Percentiles rank a stretch among this genome's conserved stretches.
These are phyloP conservation scores for Clonostachys rhizophaga DNA, from an alignment of 2,329 filamentous ascomycete genomes.

Conservation along the genomic window DNA sequence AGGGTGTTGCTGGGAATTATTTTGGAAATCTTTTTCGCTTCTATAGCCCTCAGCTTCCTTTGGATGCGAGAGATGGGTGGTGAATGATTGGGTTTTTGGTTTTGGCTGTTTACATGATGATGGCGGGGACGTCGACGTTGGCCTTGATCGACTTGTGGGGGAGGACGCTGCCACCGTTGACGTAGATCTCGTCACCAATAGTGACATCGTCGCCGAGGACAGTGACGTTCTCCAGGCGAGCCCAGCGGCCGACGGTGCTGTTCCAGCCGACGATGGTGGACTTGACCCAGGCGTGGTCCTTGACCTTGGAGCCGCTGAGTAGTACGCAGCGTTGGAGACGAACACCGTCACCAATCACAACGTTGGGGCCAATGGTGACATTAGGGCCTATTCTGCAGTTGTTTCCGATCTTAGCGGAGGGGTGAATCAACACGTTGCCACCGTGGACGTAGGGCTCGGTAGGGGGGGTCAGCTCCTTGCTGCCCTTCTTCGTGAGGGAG, in stretches of 20 bases:
- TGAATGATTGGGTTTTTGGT: too few relatives aligned
- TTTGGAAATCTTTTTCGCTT: too few relatives aligned
- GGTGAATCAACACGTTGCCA: constrained; percentile 93
- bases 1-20: too few relatives aligned
- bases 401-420: constrained; percentile 92
- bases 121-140: constrained; percentile 80
- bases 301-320: constrained; percentile 85
- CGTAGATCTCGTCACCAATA: constrained; percentile 96
- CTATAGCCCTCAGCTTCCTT: too few relatives aligned
- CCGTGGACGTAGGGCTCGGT: constrained; percentile 80
- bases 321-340: constrained; percentile 90
- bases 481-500: constrained; percentile 83
- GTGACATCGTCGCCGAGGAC: constrained; percentile 96
- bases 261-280: constrained; percentile 99
- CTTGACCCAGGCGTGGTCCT: constrained; percentile 99
- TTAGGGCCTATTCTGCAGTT: constrained; percentile 98
- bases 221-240: constrained; percentile 94
- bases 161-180: constrained; percentile 92
- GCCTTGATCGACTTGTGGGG: constrained; percentile 99
- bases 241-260: constrained; percentile 92
- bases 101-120: constrained; percentile 56
- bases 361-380: constrained; percentile 90
- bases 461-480: constrained; percentile 72
- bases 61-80: too few relatives aligned
- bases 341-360: constrained; percentile 90